phyloP scores from a whole-genome alignment of 2,329 filamentous ascomycete species.

The Monosporascus sp. region DNA sequence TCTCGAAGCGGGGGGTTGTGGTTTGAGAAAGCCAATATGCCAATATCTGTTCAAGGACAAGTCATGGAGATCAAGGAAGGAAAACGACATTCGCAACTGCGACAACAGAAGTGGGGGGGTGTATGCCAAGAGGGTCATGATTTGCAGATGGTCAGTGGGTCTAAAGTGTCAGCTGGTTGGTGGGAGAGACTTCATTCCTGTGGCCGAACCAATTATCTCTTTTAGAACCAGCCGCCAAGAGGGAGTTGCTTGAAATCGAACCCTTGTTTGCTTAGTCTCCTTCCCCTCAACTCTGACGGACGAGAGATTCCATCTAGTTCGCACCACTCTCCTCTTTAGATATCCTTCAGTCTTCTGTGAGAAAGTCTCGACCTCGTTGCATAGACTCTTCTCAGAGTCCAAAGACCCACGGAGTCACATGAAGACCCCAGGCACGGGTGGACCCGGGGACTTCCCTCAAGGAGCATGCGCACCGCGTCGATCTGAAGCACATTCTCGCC shows the following conservation, averaged over 20 bases:
- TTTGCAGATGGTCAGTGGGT: conserved; percentile 32
- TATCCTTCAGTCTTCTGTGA: not conserved
- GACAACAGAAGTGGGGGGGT: conserved; percentile 14
- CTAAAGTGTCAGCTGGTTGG: conserved; percentile 33
- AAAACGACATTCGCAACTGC: conserved; percentile 1
- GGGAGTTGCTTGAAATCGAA: not conserved
- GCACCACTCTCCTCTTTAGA: conserved; percentile 27
- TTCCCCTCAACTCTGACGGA: conserved; percentile 1
- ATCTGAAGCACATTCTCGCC: not conserved
- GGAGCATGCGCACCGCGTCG: not conserved
- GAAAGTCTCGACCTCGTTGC: conserved; percentile 21
- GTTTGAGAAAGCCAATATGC: not conserved
- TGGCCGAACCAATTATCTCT: conserved; percentile 3
- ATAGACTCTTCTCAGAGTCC: conserved; percentile 14
- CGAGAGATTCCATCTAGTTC: conserved; percentile 1
- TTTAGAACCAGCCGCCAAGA: conserved; percentile 2
- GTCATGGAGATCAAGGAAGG: not conserved
- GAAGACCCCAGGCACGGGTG: conserved; percentile 17
- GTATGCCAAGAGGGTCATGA: conserved; percentile 26
- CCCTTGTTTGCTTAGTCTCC: conserved; percentile 6
- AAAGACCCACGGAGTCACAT: conserved; percentile 29
- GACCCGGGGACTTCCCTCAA: not conserved
- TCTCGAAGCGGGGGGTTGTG: not conserved
- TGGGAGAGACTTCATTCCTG: conserved; percentile 20
- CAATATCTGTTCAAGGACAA: not conserved